Base-by-base conservation (phyloP, 2,329 filamentous ascomycete species). In the Arthroderma uncinatum region DNA sequence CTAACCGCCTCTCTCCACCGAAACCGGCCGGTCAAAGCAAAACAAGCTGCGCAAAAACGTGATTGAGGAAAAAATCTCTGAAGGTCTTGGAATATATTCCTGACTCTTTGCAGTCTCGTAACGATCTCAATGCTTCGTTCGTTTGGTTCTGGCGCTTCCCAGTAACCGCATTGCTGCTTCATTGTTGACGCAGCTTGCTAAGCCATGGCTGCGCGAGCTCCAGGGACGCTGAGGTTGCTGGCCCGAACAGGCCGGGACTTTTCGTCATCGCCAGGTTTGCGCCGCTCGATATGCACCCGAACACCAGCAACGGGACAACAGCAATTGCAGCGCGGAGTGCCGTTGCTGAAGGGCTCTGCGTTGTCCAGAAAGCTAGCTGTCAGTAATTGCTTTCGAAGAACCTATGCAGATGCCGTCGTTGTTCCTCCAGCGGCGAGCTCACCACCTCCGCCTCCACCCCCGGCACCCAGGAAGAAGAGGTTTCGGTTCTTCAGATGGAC, bases 401-500 rank as follows among this genome's bases (percentile, higher is more conserved):
- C 70, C 23, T 79, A 79, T 62, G 80, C 82, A 57, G 78, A 82
- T n/a, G n/a, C n/a, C 65, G 75, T 74, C 60, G 60, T 68, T 44
- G 70, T 75, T 28, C 74, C 76, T 55, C 69, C 75, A 48, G 68
- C 66, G 16, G 64, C 62, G 10, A 59, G 67, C 19, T 63, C 70
- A 19, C 65, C 68, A 7, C 60, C 68, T 16, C 65, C 62, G 8
- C 25, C 68, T 9, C 60, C 69, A 21, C 65, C 63, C 5, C 19
- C 68, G 7, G 69, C 69, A 34, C 71, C 71, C 59, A 73, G 74
- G n/a, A 77, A 75, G 69, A 81, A 75, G 70, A 82, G 83, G 68
- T 85, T 93, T 73, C 76, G 77, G 57, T 79, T 83, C 62, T 78
- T 97, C 69, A 82, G 82, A 70, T 95, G 87, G 84, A 74, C 84